These are phyloP conservation scores for Ustilago bromivora DNA, from an alignment of 1,284 basidiomycete genomes.

Conservation along the genomic window DNA sequence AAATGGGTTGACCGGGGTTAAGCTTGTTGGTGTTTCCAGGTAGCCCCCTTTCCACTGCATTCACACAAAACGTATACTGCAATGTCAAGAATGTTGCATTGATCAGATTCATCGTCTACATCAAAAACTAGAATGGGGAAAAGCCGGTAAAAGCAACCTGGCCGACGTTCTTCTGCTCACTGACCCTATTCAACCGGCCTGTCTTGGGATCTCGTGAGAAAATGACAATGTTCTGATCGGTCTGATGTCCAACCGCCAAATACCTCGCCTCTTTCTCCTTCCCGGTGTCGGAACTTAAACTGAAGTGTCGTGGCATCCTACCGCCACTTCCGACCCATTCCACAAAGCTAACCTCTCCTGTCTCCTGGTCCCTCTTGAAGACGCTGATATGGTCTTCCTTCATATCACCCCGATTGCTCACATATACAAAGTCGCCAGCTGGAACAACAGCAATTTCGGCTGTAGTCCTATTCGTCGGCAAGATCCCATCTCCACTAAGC, in stretches of 20 bases:
- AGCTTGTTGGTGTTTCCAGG: slow-evolving; percentile 55
- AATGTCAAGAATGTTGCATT: not conserved
- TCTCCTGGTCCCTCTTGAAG: slow-evolving; percentile 25
- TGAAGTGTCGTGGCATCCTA: slow-evolving; percentile 54
- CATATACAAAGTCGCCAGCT: slow-evolving; percentile 52
- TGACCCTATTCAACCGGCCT: slow-evolving; percentile 32
- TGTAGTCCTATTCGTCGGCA: slow-evolving; percentile 49
- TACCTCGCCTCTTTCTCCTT: slow-evolving; percentile 33
- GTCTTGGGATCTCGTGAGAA: slow-evolving; percentile 32
- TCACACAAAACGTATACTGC: not conserved
- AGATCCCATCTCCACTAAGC: slow-evolving; percentile 35
- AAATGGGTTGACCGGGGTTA: slow-evolving; percentile 56
- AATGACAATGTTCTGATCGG: slow-evolving; percentile 46
- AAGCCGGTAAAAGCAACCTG: slow-evolving; percentile 53
- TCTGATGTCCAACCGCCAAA: slow-evolving; percentile 54
- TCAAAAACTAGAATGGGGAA: slow-evolving; percentile 26
- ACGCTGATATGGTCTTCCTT: slow-evolving; percentile 57
- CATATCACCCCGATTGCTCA: slow-evolving; percentile 49
- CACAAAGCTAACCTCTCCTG: slow-evolving; percentile 33
- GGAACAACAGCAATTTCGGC: slow-evolving; percentile 59
- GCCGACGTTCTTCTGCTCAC: slow-evolving; percentile 18
- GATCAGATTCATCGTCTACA: not conserved
- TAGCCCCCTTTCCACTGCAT: slow-evolving; percentile 2
- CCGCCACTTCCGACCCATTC: slow-evolving; percentile 54
- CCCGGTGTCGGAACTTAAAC: slow-evolving; percentile 27